Evolutionary conservation across 805 yeast species (phyloP).

Genomic region (Zygoascus flipseniorum): DNA sequence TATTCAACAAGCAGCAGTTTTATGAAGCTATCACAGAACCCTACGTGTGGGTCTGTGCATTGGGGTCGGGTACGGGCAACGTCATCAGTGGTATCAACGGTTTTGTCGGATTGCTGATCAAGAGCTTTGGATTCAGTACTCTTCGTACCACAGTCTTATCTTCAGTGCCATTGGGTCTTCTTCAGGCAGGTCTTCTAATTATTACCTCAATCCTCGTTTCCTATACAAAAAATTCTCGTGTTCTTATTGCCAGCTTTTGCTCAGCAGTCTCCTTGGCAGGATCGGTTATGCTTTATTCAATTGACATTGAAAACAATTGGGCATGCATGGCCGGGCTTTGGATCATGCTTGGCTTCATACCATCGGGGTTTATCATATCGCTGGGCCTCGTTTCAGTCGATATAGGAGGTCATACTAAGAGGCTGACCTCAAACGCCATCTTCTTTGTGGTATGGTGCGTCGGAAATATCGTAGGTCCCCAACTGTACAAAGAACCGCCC

Average conservation of each 20-base stretch:
- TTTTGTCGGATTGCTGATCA: conserved; percentile 34
- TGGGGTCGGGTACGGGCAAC: conserved; percentile 25
- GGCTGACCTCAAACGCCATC: conserved; percentile 37
- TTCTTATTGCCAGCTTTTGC: conserved; percentile 38
- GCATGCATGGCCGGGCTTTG: conserved; percentile 34
- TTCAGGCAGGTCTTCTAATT: conserved; percentile 6
- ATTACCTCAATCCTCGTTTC: conserved; percentile 3
- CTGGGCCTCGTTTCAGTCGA: conserved; percentile 32
- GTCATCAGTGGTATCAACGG: conserved; percentile 33
- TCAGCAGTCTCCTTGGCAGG: conserved; percentile 36
- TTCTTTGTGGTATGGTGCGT: conserved; percentile 41
- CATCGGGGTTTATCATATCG: neutral
- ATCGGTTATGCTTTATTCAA: conserved; percentile 33
- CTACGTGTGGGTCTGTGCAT: conserved; percentile 23
- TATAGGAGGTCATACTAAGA: conserved; percentile 49
- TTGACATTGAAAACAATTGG: conserved; percentile 28
- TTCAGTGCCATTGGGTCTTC: conserved; percentile 37
- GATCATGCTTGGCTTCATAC: conserved; percentile 21
- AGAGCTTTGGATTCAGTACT: conserved; percentile 26
- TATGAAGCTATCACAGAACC: conserved; percentile 37
- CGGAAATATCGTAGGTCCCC: conserved; percentile 50
- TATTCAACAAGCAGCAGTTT: conserved; percentile 35
- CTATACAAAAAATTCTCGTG: conserved; percentile 5
- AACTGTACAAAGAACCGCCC: conserved; percentile 20
- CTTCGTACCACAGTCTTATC: conserved; percentile 33